Percentiles rank a stretch among this genome's conserved stretches.
These are phyloP conservation scores for Lentinula sp. DNA, from an alignment of 768 basidiomycete species.

Conservation along the genomic window DNA sequence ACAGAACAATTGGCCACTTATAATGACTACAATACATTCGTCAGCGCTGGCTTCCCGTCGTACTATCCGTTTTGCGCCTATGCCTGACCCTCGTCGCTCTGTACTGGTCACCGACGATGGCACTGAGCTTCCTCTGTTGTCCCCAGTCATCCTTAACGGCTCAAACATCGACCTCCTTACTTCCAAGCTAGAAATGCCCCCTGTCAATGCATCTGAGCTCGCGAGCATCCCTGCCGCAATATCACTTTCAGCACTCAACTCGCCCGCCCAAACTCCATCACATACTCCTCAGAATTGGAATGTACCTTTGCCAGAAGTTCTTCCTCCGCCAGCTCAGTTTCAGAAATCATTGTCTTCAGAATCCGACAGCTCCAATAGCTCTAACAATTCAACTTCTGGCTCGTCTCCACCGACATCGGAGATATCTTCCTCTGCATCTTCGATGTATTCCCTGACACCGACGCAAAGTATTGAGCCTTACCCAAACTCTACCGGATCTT, in stretches of 20 bases:
- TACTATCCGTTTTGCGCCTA: conserved; percentile 72
- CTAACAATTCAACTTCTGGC: neutral
- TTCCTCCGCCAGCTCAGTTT: neutral
- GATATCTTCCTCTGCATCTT: conserved; percentile 3
- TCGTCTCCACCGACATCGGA: conserved; percentile 4
- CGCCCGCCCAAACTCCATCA: neutral
- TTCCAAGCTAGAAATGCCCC: neutral
- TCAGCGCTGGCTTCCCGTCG: neutral
- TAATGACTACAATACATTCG: neutral
- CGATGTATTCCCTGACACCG: conserved; percentile 5
- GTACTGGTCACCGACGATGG: conserved; percentile 36
- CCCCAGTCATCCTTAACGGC: conserved; percentile 1
- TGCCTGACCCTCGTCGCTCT: conserved; percentile 68
- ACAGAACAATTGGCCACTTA: neutral
- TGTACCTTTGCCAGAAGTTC: neutral
- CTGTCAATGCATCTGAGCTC: neutral
- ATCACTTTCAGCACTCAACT: neutral
- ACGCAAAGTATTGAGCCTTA: conserved; percentile 4
- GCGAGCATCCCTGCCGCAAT: conserved; percentile 2
- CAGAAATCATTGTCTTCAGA: neutral
- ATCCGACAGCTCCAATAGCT: neutral
- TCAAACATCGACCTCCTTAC: neutral
- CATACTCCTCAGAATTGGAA: conserved; percentile 1
- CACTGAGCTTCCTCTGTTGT: conserved; percentile 28
- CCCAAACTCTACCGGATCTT: neutral